Evolutionary conservation across 2,329 filamentous ascomycete species (phyloP).

Genomic region (Xylaria arbuscula): DNA sequence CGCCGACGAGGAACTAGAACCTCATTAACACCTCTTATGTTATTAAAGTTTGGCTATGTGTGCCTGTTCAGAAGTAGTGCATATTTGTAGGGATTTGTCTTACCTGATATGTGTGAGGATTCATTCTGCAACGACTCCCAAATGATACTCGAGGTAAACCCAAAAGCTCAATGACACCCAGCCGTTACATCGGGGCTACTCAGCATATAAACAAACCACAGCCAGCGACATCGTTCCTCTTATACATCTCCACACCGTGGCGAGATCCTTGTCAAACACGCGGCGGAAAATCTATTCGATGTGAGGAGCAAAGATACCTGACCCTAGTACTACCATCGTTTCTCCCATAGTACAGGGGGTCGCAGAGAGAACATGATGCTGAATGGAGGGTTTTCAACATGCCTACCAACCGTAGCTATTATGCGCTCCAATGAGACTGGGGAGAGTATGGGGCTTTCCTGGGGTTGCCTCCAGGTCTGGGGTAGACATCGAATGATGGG

Average conservation of each 20-base stretch:
- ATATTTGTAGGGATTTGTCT: slow-evolving; percentile 4
- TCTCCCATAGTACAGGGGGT: neutral
- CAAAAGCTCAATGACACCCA: slow-evolving; percentile 11
- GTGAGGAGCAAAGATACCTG: neutral
- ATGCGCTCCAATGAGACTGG: slow-evolving; percentile 43
- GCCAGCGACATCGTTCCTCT: slow-evolving; percentile 17
- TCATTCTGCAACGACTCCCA: slow-evolving; percentile 40
- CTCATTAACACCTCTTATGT: slow-evolving; percentile 7
- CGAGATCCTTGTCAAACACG: slow-evolving; percentile 15
- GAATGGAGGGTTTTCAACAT: slow-evolving; percentile 43
- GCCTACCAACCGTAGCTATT: slow-evolving; percentile 3
- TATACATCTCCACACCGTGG: slow-evolving; percentile 33
- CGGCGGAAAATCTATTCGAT: slow-evolving; percentile 29
- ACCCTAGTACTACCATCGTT: neutral
- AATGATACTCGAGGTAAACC: slow-evolving; percentile 1
- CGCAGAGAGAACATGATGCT: slow-evolving; percentile 17
- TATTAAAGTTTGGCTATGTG: neutral
- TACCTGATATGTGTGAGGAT: slow-evolving; percentile 50
- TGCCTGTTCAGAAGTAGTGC: neutral
- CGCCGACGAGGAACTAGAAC: slow-evolving; percentile 61
- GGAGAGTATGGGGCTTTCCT: slow-evolving; percentile 16
- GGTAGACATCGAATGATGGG: slow-evolving; percentile 32
- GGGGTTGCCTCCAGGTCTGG: slow-evolving; percentile 34
- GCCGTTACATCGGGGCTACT: neutral
- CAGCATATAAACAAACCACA: neutral